phyloP scores from a whole-genome alignment of 2,329 filamentous ascomycete genomes.

The Colletotrichum navitas region DNA sequence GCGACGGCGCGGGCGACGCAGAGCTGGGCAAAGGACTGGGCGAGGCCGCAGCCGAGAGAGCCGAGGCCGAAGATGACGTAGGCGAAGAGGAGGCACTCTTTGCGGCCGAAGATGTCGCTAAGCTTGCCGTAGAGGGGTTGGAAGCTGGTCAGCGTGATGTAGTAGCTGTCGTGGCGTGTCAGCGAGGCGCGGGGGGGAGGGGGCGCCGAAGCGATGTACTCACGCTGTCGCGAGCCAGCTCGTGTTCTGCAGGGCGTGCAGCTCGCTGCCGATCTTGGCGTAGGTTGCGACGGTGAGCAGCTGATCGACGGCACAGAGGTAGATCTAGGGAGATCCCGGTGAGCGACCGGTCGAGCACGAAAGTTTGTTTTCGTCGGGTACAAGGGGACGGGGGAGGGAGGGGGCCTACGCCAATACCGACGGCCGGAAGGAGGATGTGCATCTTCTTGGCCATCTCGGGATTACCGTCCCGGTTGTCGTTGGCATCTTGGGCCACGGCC shows the following conservation, averaged over 20 bases:
- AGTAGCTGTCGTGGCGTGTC: constrained; percentile 62
- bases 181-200: not conserved
- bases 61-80: constrained; percentile 75
- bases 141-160: constrained; percentile 80
- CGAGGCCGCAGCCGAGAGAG: constrained; percentile 72
- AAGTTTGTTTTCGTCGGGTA: not conserved
- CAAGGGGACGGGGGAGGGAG: not conserved
- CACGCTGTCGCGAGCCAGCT: constrained; percentile 76
- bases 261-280: constrained; percentile 80
- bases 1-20: constrained; percentile 70
- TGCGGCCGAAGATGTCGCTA: constrained; percentile 78
- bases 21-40: constrained; percentile 73
- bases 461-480: constrained; percentile 42
- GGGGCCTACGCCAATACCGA: constrained; percentile 53
- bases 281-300: constrained; percentile 85
- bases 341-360: not conserved
- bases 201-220: constrained; percentile 15
- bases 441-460: constrained; percentile 52
- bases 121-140: constrained; percentile 81
- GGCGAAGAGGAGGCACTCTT: constrained; percentile 72
- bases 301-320: constrained; percentile 80
- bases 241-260: constrained; percentile 79
- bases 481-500: constrained; percentile 14
- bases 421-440: constrained; percentile 53
- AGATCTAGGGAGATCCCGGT: constrained; percentile 63